phyloP scores from a whole-genome alignment of 164 flowering plant species.

The Stephania cephalantha region DNA sequence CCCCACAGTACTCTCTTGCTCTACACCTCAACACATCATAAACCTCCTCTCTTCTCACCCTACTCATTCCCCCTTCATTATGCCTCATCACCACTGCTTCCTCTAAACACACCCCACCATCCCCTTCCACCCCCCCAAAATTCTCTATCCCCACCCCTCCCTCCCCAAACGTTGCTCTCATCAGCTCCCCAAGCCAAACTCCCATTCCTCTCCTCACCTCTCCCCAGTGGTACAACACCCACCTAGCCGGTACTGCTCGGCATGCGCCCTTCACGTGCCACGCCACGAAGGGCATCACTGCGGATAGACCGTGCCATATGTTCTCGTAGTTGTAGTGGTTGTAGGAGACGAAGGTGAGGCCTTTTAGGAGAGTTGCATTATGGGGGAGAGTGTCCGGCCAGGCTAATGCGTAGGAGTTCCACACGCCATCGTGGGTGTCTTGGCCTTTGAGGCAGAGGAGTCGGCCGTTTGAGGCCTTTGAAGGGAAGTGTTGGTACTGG shows the following conservation, averaged over 20 bases:
- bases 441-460: slow-evolving; percentile 59
- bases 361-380: slow-evolving; percentile 43
- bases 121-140: slow-evolving; percentile 29
- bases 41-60: slow-evolving; percentile 44
- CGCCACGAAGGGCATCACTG: slow-evolving; percentile 56
- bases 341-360: slow-evolving; percentile 62
- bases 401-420: slow-evolving; percentile 69
- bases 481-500: slow-evolving; percentile 63
- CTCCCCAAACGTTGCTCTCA: slow-evolving; percentile 46
- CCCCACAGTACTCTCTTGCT: slow-evolving; percentile 50
- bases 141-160: slow-evolving; percentile 25
- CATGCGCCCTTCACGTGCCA: slow-evolving; percentile 52
- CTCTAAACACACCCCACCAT: slow-evolving; percentile 44
- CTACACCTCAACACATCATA: slow-evolving; percentile 72
- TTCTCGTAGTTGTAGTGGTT: slow-evolving; percentile 63
- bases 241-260: slow-evolving; percentile 32
- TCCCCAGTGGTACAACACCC: slow-evolving; percentile 75
- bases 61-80: slow-evolving; percentile 64
- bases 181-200: slow-evolving; percentile 39
- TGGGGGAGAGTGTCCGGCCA: slow-evolving; percentile 57
- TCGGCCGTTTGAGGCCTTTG: slow-evolving; percentile 44
- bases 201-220: slow-evolving; percentile 53
- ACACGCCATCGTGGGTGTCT: slow-evolving; percentile 56
- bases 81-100: slow-evolving; percentile 77
- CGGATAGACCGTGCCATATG: slow-evolving; percentile 79